Percentiles rank a stretch among this genome's conserved stretches.
Evolutionary conservation across 2,329 filamentous ascomycete species (phyloP).

Genomic region (Fusarium ramigenum): DNA sequence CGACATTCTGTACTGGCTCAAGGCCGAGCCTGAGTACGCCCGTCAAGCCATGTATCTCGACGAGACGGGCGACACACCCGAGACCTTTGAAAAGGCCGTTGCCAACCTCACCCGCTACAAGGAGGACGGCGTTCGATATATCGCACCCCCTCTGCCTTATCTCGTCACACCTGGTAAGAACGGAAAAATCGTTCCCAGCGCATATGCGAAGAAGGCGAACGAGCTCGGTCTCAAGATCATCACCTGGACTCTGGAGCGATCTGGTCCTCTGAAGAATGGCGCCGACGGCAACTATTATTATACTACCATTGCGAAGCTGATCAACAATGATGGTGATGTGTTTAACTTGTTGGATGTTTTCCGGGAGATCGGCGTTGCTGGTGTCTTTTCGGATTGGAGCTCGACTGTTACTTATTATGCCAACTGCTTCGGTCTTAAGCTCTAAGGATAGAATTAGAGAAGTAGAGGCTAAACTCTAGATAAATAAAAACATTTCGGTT

Average conservation of each 20-base stretch:
- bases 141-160: constrained; percentile 71
- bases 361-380: constrained; percentile 67
- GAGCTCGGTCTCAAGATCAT: constrained; percentile 71
- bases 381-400: constrained; percentile 76
- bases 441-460: not conserved
- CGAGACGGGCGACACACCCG: constrained; percentile 64
- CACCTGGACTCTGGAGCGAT: constrained; percentile 75
- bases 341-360: constrained; percentile 74
- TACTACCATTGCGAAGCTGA: constrained; percentile 61
- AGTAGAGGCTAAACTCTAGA: not conserved
- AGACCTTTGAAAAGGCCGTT: constrained; percentile 63
- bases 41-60: constrained; percentile 73
- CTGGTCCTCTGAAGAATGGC: constrained; percentile 65
- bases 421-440: constrained; percentile 67
- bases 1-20: constrained; percentile 74
- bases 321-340: constrained; percentile 72
- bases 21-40: constrained; percentile 67
- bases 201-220: constrained; percentile 69
- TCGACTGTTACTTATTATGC: constrained; percentile 76
- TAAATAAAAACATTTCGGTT: not conserved
- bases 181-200: constrained; percentile 68
- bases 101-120: constrained; percentile 65
- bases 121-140: constrained; percentile 66
- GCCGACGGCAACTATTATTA: constrained; percentile 64
- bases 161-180: constrained; percentile 61